phyloP scores from a whole-genome alignment of 2,329 filamentous ascomycete genomes.

The Pyricularia pennisetigena region DNA sequence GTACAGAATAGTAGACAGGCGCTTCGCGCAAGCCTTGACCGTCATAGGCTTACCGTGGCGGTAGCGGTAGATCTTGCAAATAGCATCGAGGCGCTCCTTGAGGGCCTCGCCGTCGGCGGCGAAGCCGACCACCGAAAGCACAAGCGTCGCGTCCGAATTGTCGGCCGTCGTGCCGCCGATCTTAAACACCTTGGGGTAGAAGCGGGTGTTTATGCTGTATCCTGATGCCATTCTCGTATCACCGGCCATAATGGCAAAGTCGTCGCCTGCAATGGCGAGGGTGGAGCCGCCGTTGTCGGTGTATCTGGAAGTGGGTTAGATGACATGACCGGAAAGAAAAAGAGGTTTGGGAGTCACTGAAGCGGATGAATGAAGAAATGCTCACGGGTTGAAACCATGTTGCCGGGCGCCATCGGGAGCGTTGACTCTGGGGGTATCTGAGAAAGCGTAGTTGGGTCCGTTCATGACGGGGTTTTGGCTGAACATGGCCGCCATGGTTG shows the following conservation, averaged over 20 bases:
- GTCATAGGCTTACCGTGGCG: conserved; percentile 95
- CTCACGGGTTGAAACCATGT: conserved; percentile 90
- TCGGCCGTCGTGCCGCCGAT: conserved; percentile 85
- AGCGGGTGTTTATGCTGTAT: conserved; percentile 98
- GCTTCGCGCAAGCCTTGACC: conserved; percentile 88
- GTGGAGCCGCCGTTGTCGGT: conserved; percentile 97
- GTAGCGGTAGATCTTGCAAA: conserved; percentile 99
- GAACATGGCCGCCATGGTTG: conserved; percentile 55
- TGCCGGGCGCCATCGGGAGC: conserved; percentile 47
- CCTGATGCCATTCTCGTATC: conserved; percentile 93
- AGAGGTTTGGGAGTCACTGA: too few species aligned
- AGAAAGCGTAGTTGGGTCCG: conserved; percentile 60
- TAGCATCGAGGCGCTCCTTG: conserved; percentile 84
- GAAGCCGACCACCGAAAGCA: conserved; percentile 91
- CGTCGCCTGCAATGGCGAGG: conserved; percentile 83
- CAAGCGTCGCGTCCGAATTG: conserved; percentile 74
- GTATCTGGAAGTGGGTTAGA: conserved; percentile 48
- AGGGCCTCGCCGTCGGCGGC: conserved; percentile 89
- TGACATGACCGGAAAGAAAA: background rate
- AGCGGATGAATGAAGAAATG: conserved; percentile 3
- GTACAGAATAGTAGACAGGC: conserved; percentile 91
- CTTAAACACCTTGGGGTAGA: conserved; percentile 91
- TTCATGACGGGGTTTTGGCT: conserved; percentile 61
- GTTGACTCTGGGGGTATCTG: conserved; percentile 44
- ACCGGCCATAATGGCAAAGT: conserved; percentile 94